phyloP scores from a whole-genome alignment of 371 early-diverging fungal genomes.

The Dichotomocladium elegans region DNA sequence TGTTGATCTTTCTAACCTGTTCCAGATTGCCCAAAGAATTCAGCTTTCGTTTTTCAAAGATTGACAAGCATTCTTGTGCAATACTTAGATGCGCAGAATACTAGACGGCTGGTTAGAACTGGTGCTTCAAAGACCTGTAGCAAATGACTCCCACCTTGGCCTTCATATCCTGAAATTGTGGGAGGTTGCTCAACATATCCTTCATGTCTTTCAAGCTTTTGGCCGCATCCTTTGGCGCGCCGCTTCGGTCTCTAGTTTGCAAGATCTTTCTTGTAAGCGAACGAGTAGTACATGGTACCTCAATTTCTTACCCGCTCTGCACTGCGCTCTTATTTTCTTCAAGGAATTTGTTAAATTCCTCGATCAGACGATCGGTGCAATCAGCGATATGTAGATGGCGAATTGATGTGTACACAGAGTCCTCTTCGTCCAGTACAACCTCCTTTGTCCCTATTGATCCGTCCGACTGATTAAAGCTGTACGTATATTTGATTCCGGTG shows the following conservation, averaged over 20 bases:
- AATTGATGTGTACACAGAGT: conserved; percentile 75
- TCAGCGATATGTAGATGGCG: conserved; percentile 95
- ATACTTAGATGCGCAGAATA: conserved; percentile 93
- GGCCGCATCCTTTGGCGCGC: conserved; percentile 49
- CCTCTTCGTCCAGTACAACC: conserved; percentile 67
- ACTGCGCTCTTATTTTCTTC: conserved; percentile 53
- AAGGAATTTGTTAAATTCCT: conserved; percentile 79
- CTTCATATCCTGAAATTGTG: conserved; percentile 93
- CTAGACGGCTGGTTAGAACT: conserved; percentile 36
- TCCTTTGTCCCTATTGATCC: conserved; percentile 50
- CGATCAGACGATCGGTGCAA: conserved; percentile 76
- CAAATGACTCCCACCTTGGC: conserved; percentile 50
- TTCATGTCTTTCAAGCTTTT: conserved; percentile 84
- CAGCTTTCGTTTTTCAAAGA: conserved; percentile 74
- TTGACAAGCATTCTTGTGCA: conserved; percentile 84
- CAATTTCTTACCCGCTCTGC: conserved; percentile 30
- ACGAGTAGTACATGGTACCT: too few species aligned
- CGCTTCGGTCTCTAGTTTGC: conserved; percentile 10
- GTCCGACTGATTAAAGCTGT: conserved; percentile 49
- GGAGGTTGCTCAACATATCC: conserved; percentile 83
- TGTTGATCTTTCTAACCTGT: conserved; percentile 41
- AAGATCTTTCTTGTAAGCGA: background rate
- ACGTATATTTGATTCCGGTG: conserved; percentile 54
- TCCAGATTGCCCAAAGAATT: conserved; percentile 77
- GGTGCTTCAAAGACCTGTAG: too few species aligned